Conservation (phyloP, 352 stramenopile genomes). For the Phytopythium helicoides region DNA sequence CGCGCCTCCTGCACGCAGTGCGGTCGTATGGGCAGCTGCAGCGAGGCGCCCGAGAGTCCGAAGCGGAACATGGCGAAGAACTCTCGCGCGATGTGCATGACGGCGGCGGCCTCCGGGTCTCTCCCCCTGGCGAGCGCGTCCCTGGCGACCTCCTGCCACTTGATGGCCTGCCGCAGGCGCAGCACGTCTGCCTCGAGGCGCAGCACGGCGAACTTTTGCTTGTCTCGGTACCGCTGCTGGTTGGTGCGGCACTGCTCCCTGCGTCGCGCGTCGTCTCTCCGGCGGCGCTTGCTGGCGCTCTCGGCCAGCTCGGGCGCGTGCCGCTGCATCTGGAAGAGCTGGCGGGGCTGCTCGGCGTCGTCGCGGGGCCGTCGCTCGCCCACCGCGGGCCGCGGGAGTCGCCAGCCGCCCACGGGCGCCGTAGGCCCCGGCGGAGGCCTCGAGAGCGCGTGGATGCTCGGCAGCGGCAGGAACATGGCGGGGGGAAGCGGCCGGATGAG, state of each 20-base stretch:
- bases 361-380: too few species aligned
- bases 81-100: not conserved
- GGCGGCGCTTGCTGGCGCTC: not conserved
- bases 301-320: not conserved
- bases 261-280: not conserved
- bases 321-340: not conserved
- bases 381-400: too few species aligned
- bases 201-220: constrained; percentile 16
- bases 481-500: too few species aligned
- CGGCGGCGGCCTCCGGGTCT: not conserved
- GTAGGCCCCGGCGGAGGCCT: too few species aligned
- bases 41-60: not conserved
- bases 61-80: constrained; percentile 3
- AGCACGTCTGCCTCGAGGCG: constrained; percentile 18
- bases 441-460: too few species aligned
- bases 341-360: too few species aligned
- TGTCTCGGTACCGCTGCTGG: constrained; percentile 42
- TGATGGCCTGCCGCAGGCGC: constrained; percentile 21
- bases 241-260: constrained; percentile 41
- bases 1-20: not conserved
- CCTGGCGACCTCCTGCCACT: constrained; percentile 6
- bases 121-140: not conserved
- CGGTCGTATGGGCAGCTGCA: not conserved
- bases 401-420: too few species aligned
- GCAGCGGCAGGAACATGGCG: too few species aligned